These are phyloP conservation scores for Candida awuae DNA, from an alignment of 805 yeast species.

Conservation along the genomic window DNA sequence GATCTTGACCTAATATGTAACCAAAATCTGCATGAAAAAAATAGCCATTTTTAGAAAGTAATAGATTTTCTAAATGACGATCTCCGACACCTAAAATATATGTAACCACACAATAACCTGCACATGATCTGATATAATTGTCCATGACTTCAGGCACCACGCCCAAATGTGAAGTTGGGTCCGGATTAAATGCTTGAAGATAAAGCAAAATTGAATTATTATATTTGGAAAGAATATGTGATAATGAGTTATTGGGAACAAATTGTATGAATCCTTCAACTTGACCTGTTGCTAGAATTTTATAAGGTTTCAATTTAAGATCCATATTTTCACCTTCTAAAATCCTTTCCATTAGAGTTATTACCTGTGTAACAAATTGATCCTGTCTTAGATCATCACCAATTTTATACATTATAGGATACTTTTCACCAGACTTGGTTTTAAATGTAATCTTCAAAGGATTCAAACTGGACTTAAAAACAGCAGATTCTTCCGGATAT, in stretches of 20 bases:
- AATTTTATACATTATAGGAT: slow-evolving; percentile 84
- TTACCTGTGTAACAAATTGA: slow-evolving; percentile 91
- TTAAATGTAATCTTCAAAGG: slow-evolving; percentile 80
- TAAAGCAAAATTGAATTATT: slow-evolving; percentile 70
- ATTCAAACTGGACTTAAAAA: slow-evolving; percentile 83
- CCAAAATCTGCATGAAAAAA: slow-evolving; percentile 99
- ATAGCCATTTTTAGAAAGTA: slow-evolving; percentile 69
- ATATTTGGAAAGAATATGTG: slow-evolving; percentile 61
- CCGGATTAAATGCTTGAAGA: slow-evolving; percentile 59
- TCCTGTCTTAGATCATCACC: slow-evolving; percentile 97
- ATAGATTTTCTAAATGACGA: slow-evolving; percentile 85
- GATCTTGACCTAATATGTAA: slow-evolving; percentile 91
- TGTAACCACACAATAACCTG: slow-evolving; percentile 96
- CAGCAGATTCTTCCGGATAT: slow-evolving; percentile 69
- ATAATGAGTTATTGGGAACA: slow-evolving; percentile 86
- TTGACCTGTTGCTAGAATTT: slow-evolving; percentile 83
- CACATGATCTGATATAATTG: slow-evolving; percentile 87
- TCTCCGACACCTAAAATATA: slow-evolving; percentile 95
- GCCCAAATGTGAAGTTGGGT: slow-evolving; percentile 35
- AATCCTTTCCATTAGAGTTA: slow-evolving; percentile 82
- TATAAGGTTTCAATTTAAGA: slow-evolving; percentile 78
- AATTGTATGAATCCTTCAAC: slow-evolving; percentile 90
- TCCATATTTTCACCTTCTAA: slow-evolving; percentile 86
- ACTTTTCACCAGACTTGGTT: slow-evolving; percentile 36
- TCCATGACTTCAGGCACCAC: slow-evolving; percentile 73